Evolutionary conservation across 768 basidiomycete species (phyloP).

Genomic region (Jaapia argillacea): DNA sequence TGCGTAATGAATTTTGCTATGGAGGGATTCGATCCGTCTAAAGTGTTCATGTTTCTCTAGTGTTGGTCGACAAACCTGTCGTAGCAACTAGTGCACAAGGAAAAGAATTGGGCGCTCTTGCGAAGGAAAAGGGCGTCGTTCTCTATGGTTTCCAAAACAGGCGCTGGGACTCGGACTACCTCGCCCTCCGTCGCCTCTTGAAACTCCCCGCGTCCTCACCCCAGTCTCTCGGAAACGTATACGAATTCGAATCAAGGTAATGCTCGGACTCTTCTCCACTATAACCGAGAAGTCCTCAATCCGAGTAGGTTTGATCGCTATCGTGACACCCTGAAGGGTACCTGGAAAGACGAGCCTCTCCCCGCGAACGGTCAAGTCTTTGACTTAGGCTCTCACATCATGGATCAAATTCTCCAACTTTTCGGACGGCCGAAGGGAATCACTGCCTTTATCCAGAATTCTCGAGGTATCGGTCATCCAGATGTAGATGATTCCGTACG

Average conservation of each 20-base stretch:
- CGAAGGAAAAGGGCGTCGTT: constrained; percentile 14
- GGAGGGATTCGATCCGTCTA: no score
- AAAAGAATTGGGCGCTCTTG: constrained; percentile 10
- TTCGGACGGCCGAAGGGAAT: constrained; percentile 67
- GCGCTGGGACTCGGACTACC: constrained; percentile 22
- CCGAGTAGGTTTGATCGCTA: constrained; percentile 61
- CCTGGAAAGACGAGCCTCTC: constrained; percentile 69
- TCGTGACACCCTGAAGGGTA: constrained; percentile 50
- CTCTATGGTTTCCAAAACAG: constrained; percentile 17
- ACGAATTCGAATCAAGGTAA: constrained; percentile 72
- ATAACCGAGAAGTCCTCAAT: no score
- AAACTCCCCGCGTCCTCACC: constrained; percentile 22
- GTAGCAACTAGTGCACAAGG: constrained; percentile 43
- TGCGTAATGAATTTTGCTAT: constrained; percentile 19
- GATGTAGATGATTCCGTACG: constrained; percentile 60
- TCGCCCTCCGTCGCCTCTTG: constrained; percentile 17
- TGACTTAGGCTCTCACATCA: constrained; percentile 73
- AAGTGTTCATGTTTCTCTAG: constrained; percentile 22
- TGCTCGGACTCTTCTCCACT: constrained; percentile 13
- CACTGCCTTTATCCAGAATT: constrained; percentile 62
- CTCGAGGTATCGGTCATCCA: constrained; percentile 52
- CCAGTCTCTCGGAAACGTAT: constrained; percentile 46
- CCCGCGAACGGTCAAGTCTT: constrained; percentile 60
- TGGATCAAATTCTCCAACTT: constrained; percentile 67
- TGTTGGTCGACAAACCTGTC: constrained; percentile 75